phyloP scores from a whole-genome alignment of 495 filamentous ascomycete genomes.

The Recurvomyces mirabilis region DNA sequence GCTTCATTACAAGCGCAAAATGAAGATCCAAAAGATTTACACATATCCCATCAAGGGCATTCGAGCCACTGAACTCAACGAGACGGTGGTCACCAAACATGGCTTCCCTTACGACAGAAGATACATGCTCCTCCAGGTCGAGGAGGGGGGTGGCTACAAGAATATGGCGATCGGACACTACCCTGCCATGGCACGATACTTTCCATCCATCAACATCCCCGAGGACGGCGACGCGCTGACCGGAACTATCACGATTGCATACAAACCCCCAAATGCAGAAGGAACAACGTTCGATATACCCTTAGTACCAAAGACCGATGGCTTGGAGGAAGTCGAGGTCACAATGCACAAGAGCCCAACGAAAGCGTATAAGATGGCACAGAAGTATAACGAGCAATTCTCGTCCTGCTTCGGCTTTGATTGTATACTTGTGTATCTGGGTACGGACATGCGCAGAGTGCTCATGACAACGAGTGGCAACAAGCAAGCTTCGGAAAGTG shows the following conservation, averaged over 20 bases:
- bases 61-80: slow-evolving; percentile 46
- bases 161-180: slow-evolving; percentile 60
- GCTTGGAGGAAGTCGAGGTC: slow-evolving; percentile 42
- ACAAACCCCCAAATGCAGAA: slow-evolving; percentile 32
- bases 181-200: slow-evolving; percentile 57
- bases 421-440: slow-evolving; percentile 59
- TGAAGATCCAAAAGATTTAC: slow-evolving; percentile 49
- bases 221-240: slow-evolving; percentile 14
- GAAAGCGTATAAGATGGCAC: slow-evolving; percentile 55
- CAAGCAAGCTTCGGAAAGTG: slow-evolving; percentile 24
- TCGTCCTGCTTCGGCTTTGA: slow-evolving; percentile 55
- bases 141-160: slow-evolving; percentile 22
- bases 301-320: slow-evolving; percentile 42
- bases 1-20: too few species aligned
- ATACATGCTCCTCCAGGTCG: slow-evolving; percentile 62
- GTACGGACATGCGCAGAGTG: slow-evolving; percentile 48
- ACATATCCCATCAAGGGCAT: slow-evolving; percentile 85
- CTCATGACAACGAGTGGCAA: slow-evolving; percentile 40
- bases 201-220: slow-evolving; percentile 38
- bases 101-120: slow-evolving; percentile 66
- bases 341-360: slow-evolving; percentile 54
- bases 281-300: slow-evolving; percentile 44
- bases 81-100: slow-evolving; percentile 47
- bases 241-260: slow-evolving; percentile 46
- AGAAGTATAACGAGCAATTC: slow-evolving; percentile 62